phyloP scores from a whole-genome alignment of 2,329 filamentous ascomycete species.

The Camptophora hylomeconis region DNA sequence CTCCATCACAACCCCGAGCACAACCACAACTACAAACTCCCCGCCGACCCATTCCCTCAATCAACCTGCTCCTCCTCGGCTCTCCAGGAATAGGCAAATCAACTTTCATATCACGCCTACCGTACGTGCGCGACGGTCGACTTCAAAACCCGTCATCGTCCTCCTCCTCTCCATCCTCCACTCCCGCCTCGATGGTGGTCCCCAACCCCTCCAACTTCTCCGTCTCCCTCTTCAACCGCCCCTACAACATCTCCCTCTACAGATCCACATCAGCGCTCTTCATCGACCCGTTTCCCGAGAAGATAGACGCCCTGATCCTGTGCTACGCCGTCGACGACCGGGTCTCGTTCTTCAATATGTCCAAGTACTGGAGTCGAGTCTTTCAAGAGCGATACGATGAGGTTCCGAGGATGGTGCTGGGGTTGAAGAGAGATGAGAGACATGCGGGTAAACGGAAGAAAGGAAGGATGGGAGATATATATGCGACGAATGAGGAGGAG shows the following conservation, averaged over 20 bases:
- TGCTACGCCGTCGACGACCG: conserved; percentile 47
- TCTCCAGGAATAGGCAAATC: conserved; percentile 49
- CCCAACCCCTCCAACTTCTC: conserved; percentile 45
- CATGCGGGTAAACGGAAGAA: background rate
- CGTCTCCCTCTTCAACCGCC: conserved; percentile 37
- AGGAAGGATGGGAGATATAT: conserved; percentile 9
- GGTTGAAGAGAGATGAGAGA: conserved; percentile 45
- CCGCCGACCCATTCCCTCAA: conserved; percentile 9
- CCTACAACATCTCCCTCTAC: conserved; percentile 41
- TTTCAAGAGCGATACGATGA: conserved; percentile 34
- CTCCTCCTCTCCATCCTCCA: conserved; percentile 5
- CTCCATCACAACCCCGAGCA: background rate
- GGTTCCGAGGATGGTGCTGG: conserved; percentile 44
- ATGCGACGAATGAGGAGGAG: conserved; percentile 11
- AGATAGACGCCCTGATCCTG: conserved; percentile 42
- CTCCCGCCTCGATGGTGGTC: conserved; percentile 5
- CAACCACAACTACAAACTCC: conserved; percentile 7
- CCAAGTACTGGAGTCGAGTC: conserved; percentile 31
- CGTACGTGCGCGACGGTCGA: conserved; percentile 2
- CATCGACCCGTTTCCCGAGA: conserved; percentile 42
- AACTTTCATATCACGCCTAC: conserved; percentile 47
- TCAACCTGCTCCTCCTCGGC: conserved; percentile 44
- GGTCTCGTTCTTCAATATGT: conserved; percentile 35
- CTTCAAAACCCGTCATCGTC: background rate
- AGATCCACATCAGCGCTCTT: conserved; percentile 44